A percentile compares a stretch with the other conserved stretches of the same genome.
phyloP scores from a whole-genome alignment of 129 eudicot genomes.

The Smallanthus sonchifolius region DNA sequence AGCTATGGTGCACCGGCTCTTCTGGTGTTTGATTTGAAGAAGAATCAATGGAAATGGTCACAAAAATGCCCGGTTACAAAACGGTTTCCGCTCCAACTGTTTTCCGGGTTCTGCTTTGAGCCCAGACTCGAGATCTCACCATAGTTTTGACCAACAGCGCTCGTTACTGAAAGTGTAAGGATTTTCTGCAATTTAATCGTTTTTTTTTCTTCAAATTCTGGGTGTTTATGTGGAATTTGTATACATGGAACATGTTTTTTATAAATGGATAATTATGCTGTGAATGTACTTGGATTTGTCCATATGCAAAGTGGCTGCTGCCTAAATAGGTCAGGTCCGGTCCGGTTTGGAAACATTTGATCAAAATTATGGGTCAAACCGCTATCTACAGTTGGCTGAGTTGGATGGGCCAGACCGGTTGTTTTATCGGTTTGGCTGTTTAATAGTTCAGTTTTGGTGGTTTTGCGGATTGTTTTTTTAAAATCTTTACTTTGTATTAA shows the following conservation, averaged over 20 bases:
- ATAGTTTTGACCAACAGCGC: background rate
- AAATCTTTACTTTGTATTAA: no score
- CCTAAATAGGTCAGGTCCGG: background rate
- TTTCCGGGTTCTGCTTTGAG: constrained; percentile 93
- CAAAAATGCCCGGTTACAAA: constrained; percentile 88
- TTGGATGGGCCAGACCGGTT: no score
- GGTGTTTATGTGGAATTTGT: constrained; percentile 18
- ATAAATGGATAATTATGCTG: background rate
- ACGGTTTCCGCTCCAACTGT: constrained; percentile 93
- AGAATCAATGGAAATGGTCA: constrained; percentile 87
- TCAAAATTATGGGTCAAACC: no score
- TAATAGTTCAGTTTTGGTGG: no score
- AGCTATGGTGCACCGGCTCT: constrained; percentile 94
- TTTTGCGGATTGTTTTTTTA: no score
- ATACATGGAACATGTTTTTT: background rate
- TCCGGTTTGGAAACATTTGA: no score
- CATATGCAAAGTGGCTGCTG: background rate
- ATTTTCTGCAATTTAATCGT: background rate
- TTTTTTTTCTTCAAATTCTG: constrained; percentile 5
- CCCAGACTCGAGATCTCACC: constrained; percentile 84
- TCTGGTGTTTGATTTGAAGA: constrained; percentile 60
- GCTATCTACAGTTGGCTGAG: no score
- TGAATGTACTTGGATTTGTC: background rate
- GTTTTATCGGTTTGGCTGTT: no score
- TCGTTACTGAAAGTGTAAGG: background rate